Conservation (phyloP, 148 eudicot species). For the Vaccinium myrtillus region DNA sequence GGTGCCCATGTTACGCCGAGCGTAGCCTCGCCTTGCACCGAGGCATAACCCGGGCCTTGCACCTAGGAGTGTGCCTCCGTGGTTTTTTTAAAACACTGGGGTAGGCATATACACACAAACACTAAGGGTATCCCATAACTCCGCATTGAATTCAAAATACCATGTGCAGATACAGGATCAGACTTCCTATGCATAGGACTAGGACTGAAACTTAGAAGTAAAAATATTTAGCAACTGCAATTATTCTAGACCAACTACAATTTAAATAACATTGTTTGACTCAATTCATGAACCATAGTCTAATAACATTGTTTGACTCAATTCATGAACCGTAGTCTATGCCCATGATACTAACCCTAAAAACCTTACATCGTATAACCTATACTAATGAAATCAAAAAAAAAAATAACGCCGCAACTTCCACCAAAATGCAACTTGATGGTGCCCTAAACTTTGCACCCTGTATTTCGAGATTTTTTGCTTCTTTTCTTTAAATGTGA, state of each 20-base stretch:
- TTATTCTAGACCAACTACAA: background rate
- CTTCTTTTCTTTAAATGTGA: background rate
- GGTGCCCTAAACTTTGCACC: background rate
- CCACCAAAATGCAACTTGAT: background rate
- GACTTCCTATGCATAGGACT: background rate
- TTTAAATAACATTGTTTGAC: background rate
- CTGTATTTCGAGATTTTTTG: background rate
- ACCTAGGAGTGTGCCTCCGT: too few species aligned
- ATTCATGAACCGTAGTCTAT: background rate
- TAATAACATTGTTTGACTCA: background rate
- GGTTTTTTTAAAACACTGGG: too few species aligned
- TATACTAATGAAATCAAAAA: background rate
- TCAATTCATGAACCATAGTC: background rate
- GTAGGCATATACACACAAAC: too few species aligned
- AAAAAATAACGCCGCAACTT: background rate
- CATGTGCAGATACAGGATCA: background rate
- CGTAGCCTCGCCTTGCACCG: background rate
- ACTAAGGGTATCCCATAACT: too few species aligned
- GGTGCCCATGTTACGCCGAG: background rate
- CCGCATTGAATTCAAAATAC: too few species aligned
- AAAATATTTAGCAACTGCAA: background rate
- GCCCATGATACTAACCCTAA: background rate
- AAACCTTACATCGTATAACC: background rate
- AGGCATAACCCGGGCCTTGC: too few species aligned
- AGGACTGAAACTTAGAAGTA: background rate